Evolutionary conservation across 1,284 basidiomycete genomes (phyloP).

Genomic region (Hymenochaete sp.): DNA sequence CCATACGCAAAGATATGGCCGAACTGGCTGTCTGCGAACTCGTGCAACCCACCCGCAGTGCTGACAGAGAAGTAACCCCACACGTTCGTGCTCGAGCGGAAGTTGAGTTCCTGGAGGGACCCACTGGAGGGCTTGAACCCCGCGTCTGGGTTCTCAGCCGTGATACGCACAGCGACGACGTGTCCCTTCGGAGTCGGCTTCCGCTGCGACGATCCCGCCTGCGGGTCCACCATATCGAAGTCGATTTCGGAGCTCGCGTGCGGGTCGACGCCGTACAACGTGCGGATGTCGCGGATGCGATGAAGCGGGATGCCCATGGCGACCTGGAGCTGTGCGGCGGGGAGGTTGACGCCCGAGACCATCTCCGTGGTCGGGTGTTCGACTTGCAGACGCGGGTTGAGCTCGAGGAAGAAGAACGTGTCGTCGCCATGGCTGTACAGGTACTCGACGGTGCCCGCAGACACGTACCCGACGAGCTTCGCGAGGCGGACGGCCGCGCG

Average conservation of each 20-base stretch:
- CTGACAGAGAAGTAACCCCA: conserved; percentile 99
- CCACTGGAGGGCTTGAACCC: conserved; percentile 99
- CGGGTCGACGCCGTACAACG: conserved; percentile 89
- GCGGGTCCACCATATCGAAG: conserved; percentile 90
- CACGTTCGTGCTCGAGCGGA: conserved; percentile 97
- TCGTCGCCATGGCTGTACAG: conserved; percentile 94
- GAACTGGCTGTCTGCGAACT: conserved; percentile 98
- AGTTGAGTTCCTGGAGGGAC: conserved; percentile 95
- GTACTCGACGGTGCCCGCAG: conserved; percentile 98
- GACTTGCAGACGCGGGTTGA: conserved; percentile 99
- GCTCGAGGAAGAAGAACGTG: conserved; percentile 95
- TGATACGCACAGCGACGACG: conserved; percentile 98
- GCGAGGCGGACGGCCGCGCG: conserved; percentile 95
- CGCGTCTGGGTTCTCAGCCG: conserved; percentile 98
- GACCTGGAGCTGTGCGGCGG: conserved; percentile 94
- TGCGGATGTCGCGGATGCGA: conserved; percentile 93
- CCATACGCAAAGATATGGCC: conserved; percentile 99
- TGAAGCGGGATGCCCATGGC: conserved; percentile 98
- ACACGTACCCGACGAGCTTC: conserved; percentile 98
- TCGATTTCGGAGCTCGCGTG: conserved; percentile 88
- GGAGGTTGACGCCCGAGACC: conserved; percentile 97
- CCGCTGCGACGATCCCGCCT: conserved; percentile 81
- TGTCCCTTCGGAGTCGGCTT: conserved; percentile 97
- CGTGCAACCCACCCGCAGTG: conserved; percentile 92
- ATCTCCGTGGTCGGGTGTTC: conserved; percentile 99